A percentile compares a stretch with the other conserved stretches of the same genome.
Conservation (phyloP, 345 rosid genomes). For the Eucalyptus grandis region DNA sequence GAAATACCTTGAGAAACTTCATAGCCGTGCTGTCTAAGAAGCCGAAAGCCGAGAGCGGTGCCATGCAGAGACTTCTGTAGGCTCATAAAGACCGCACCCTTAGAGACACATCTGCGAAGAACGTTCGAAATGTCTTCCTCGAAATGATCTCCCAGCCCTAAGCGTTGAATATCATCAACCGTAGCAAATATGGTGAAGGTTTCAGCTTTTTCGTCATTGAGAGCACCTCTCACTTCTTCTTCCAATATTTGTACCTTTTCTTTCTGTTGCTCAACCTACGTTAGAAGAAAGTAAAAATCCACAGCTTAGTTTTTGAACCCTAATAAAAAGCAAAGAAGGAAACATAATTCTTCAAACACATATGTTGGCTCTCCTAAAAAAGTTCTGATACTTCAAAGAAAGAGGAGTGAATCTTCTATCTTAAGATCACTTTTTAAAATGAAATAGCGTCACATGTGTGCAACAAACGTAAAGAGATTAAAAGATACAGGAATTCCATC, state of each 20-base stretch:
- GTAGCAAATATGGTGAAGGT: slow-evolving; percentile 1
- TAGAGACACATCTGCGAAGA: not conserved
- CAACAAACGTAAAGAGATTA: not conserved
- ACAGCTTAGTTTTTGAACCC: not conserved
- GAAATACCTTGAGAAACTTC: slow-evolving; percentile 22
- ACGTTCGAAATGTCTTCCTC: slow-evolving; percentile 7
- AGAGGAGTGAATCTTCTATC: not conserved
- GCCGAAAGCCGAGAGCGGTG: slow-evolving; percentile 26
- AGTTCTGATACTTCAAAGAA: not conserved
- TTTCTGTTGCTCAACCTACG: not conserved
- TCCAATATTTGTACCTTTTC: slow-evolving; percentile 4
- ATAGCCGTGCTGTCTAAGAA: slow-evolving; percentile 30
- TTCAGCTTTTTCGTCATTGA: not conserved
- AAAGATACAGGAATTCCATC: not conserved
- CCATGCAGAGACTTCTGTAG: slow-evolving; percentile 1
- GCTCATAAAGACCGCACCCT: not conserved
- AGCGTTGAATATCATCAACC: slow-evolving; percentile 30
- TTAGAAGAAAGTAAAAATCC: not conserved
- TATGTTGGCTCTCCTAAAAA: not conserved
- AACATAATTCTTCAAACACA: not conserved
- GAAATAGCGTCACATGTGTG: not conserved
- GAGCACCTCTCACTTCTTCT: slow-evolving; percentile 5
- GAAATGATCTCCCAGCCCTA: slow-evolving; percentile 21
- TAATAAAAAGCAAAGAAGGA: not conserved
- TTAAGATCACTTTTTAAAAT: not conserved